A percentile compares a stretch with the other conserved stretches of the same genome.
Evolutionary conservation across 805 yeast species (phyloP).

Genomic region (Aciculoconidium aculeatum): DNA sequence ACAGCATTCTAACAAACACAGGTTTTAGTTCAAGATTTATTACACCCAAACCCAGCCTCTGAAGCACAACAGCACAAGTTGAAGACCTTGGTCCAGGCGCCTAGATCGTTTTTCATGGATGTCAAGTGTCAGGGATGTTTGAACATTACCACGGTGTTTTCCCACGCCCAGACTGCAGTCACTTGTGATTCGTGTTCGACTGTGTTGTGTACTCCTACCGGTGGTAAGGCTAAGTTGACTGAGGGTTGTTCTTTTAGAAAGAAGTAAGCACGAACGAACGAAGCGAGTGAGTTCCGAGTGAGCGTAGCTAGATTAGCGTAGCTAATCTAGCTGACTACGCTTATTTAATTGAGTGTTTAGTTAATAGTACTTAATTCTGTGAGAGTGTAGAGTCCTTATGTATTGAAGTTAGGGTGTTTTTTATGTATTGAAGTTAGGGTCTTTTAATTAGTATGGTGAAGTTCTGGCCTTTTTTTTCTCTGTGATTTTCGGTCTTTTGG

Average conservation of each 20-base stretch:
- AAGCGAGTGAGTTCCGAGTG: no score
- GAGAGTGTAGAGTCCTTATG: no score
- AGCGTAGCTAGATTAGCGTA: no score
- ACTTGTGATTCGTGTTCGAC: slow-evolving; percentile 98
- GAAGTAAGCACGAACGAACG: slow-evolving; percentile 56
- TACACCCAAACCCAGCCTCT: slow-evolving; percentile 95
- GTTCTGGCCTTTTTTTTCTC: no score
- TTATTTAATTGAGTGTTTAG: no score
- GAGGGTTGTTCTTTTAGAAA: slow-evolving; percentile 99
- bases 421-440: no score
- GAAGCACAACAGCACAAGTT: slow-evolving; percentile 97
- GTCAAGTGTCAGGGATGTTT: slow-evolving; percentile 99
- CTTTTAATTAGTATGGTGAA: no score
- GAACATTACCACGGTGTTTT: slow-evolving; percentile 98
- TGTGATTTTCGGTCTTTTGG: no score
- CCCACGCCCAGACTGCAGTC: slow-evolving; percentile 99
- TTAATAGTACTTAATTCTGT: no score
- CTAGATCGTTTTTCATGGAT: slow-evolving; percentile 99
- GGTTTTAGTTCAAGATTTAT: slow-evolving; percentile 99
- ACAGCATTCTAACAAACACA: no score
- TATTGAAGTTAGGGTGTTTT: no score
- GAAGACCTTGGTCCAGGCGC: slow-evolving; percentile 94
- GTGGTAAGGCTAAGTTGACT: slow-evolving; percentile 99
- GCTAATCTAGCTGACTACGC: no score
- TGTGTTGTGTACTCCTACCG: slow-evolving; percentile 97